A percentile compares a stretch with the other conserved stretches of the same genome.
Evolutionary conservation across 306 rosid species (phyloP).

Genomic region (Carpinus fangiana): DNA sequence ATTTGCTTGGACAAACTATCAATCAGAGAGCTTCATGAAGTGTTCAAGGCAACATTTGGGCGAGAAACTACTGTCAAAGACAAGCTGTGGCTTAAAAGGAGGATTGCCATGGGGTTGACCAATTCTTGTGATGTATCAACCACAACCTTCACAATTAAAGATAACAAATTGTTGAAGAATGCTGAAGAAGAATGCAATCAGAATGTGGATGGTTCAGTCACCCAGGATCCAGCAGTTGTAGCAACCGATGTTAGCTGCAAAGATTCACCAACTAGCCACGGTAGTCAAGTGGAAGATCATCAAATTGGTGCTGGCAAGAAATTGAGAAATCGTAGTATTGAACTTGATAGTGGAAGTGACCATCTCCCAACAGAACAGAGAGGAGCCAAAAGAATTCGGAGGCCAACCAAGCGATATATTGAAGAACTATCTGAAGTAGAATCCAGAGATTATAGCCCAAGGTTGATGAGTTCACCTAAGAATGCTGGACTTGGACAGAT

Average conservation of each 20-base stretch:
- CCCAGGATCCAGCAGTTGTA: constrained; percentile 32
- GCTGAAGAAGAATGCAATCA: constrained; percentile 43
- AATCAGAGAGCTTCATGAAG: constrained; percentile 86
- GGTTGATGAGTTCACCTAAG: constrained; percentile 43
- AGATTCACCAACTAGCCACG: constrained; percentile 44
- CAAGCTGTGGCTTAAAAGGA: constrained; percentile 89
- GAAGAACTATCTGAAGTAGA: constrained; percentile 94
- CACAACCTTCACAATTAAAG: constrained; percentile 63
- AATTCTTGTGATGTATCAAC: constrained; percentile 77
- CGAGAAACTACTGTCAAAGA: constrained; percentile 94
- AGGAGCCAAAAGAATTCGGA: constrained; percentile 82
- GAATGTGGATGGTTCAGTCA: constrained; percentile 37
- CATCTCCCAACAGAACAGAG: constrained; percentile 49
- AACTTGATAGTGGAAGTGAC: constrained; percentile 51
- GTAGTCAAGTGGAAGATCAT: constrained; percentile 45
- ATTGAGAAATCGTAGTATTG: constrained; percentile 38
- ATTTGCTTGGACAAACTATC: constrained; percentile 86
- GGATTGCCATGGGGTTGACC: constrained; percentile 94
- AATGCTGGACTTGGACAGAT: constrained; percentile 39
- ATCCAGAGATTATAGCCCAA: constrained; percentile 56
- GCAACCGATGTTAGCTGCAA: constrained; percentile 36
- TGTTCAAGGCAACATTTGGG: constrained; percentile 86
- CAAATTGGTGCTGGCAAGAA: constrained; percentile 46
- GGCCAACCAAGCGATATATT: constrained; percentile 94
- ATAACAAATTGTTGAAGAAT: constrained; percentile 56